Conservation (phyloP, 805 yeast genomes). For the Pichia eremophila region DNA sequence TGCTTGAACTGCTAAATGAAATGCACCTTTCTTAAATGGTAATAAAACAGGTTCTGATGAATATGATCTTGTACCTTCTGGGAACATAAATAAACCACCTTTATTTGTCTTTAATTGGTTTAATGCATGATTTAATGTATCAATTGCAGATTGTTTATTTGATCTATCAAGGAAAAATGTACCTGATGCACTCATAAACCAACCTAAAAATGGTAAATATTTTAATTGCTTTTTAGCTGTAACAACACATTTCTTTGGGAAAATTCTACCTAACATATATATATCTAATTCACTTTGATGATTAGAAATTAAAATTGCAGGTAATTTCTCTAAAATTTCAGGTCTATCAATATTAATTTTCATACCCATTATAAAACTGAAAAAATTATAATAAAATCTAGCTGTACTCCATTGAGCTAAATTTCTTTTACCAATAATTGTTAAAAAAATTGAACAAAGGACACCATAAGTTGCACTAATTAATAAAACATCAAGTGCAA, state of each 20-base stretch:
- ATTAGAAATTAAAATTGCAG: conserved; percentile 76
- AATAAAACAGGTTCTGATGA: conserved; percentile 56
- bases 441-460: conserved; percentile 56
- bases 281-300: conserved; percentile 91
- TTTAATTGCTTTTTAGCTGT: conserved; percentile 84
- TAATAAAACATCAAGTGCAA: conserved; percentile 44
- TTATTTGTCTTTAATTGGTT: conserved; percentile 47
- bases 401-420: conserved; percentile 89
- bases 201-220: conserved; percentile 84
- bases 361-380: conserved; percentile 58
- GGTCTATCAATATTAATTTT: conserved; percentile 62
- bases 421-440: conserved; percentile 64
- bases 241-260: conserved; percentile 83
- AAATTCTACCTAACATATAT: conserved; percentile 67
- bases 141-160: conserved; percentile 64
- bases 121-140: conserved; percentile 65
- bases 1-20: conserved; percentile 93
- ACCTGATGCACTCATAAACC: conserved; percentile 92
- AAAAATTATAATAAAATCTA: conserved; percentile 58
- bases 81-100: conserved; percentile 82
- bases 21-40: conserved; percentile 95
- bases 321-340: conserved; percentile 46
- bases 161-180: conserved; percentile 85
- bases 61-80: conserved; percentile 95
- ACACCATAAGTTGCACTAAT: conserved; percentile 71